Evolutionary conservation across 345 rosid species (phyloP), one percentile per base, ranked within the genome.

Genomic region (Ceriops decandra): DNA sequence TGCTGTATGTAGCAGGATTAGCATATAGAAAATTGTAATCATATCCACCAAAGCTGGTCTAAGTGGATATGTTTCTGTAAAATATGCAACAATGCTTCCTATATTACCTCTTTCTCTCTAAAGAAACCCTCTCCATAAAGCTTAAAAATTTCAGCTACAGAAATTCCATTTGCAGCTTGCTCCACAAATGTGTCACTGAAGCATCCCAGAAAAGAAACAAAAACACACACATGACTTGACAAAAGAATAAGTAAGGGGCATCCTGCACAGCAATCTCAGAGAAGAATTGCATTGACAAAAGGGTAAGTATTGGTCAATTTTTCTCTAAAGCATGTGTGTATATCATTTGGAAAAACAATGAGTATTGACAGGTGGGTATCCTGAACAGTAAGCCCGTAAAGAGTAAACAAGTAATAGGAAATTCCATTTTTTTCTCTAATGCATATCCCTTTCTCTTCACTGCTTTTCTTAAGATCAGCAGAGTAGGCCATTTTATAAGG

Each of bases 81-180:
- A 30, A 52, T 24, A 49, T 46, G 51, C 42, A 38, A 28, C 16
- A 53, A 36, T 36, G 33, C 49, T 68, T 57, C 51, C 36, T 27
- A 42, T 71, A 72, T 7, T 74, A 88, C 98, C 98, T 95, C 99
- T 72, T 86, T 91, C n/a, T 82, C 82, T 78, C 99, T 85, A 79
- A 95, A 91, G 82, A 83, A 89, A 42, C 73, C 81, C 67, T 93
- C 99, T 66, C 99, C 97, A 61, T 86, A 82, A 24, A 78, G 85
- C 75, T 83, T 81, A 78, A 93, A 93, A 13, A 93, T 88, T 69
- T 91, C 91, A 71, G 97, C 83, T 21, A 93, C 93, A n/a, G 96
- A 71, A 49, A 82, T 80, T 77, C 91, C 97, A 58, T 80, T 74
- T 32, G 77, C 80, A 1, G 78, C 81, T 59, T 89, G 74, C 85